These are phyloP conservation scores for Fistulifera solaris DNA, from an alignment of 108 stramenopile genomes.

Conservation along the genomic window DNA sequence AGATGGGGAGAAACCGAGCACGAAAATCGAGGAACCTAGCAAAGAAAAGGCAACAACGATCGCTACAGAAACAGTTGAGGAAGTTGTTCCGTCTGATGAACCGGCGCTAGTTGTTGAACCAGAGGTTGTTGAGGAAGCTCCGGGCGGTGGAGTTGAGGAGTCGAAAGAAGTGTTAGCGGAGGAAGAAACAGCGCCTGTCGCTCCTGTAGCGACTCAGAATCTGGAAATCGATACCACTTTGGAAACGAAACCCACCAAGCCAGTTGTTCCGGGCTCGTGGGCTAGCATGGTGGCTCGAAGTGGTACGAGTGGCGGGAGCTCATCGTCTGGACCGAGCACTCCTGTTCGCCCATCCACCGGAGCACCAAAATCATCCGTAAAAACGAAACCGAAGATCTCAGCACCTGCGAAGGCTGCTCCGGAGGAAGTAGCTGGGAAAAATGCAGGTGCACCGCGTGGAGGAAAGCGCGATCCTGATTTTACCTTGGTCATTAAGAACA, in stretches of 20 bases:
- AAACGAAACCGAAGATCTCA: not conserved
- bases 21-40: not conserved
- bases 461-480: slow-evolving; percentile 60
- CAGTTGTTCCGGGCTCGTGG: slow-evolving; percentile 57
- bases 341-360: slow-evolving; percentile 5
- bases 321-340: slow-evolving; percentile 13
- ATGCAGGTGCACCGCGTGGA: slow-evolving; percentile 10
- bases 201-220: slow-evolving; percentile 7
- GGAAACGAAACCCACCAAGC: not conserved
- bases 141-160: slow-evolving; percentile 45
- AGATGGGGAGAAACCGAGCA: not conserved
- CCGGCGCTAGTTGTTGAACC: not conserved
- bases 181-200: not conserved
- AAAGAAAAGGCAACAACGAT: not conserved
- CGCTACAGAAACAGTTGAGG: not conserved
- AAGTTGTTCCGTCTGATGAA: slow-evolving; percentile 1
- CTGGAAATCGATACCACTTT: slow-evolving; percentile 18
- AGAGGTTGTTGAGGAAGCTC: slow-evolving; percentile 15
- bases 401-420: not conserved
- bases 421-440: slow-evolving; percentile 8
- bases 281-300: slow-evolving; percentile 71
- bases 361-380: not conserved
- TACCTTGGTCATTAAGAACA: slow-evolving; percentile 76
- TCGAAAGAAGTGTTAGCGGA: slow-evolving; percentile 15
- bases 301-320: slow-evolving; percentile 12